Base-by-base conservation (phyloP, 805 yeast species). In the Ogataea siamensis region DNA sequence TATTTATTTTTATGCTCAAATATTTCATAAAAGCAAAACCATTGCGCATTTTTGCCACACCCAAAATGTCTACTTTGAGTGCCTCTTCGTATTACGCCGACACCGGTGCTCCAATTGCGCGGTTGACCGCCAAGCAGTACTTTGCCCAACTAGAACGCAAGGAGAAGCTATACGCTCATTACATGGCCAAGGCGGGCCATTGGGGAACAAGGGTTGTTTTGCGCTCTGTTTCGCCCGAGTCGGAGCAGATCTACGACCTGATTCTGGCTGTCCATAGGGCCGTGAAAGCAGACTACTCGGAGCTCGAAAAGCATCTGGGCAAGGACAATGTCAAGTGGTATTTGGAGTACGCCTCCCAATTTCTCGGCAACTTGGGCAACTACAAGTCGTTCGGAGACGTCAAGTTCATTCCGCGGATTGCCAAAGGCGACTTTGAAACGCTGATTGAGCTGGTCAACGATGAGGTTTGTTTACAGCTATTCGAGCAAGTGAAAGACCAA, bases 321-420 rank as follows among this genome's bases (percentile, higher is more conserved):
- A 64, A 62, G 10, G 66, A 64, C 1, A 60, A 58, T 7, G 66
- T 67, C 12, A 55, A 62, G 28, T 56, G 58, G 13, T 85, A 83
- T 57, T 64, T 86, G 58, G 86, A 82, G 55, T 87, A 76, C 58
- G 83, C 80, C 20, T 82, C 87, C 27, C 91, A 84, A 65, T 79
- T 84, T 54, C 66, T 84, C 45, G 68, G 80, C 25, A 84, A 84
- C 60, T 67, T 80, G 58, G 93, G 93, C 49, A 84, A 84, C 55
- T 84, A 75, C 64, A 87, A 83, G 63, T 82, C 93, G 1, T 87
- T 87, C 59, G 96, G 96, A 49, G 96, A 87, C 63, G 76, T 77
- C 50, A 87, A 87, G 62, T 87, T 87, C 54, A 71, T 87, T 46
- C 96, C 96, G 27, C 65, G 76, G 34, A 53, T 86, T 26, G 40